A percentile compares a stretch with the other conserved stretches of the same genome.
Conservation (phyloP, 371 early-diverging fungal genomes). For the Funneliformis caledonium region DNA sequence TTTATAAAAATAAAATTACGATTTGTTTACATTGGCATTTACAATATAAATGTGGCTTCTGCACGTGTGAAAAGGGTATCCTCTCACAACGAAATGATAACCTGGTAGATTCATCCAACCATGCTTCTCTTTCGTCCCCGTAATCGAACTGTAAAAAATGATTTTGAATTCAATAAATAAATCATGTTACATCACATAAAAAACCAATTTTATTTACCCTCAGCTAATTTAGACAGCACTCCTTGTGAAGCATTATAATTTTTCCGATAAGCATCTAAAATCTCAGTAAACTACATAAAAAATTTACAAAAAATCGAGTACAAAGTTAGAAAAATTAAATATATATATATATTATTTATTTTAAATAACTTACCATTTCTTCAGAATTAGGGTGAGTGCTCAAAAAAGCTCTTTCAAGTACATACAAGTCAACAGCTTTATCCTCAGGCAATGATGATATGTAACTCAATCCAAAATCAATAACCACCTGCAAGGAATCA, state of each 20-base stretch:
- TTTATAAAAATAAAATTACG: too few relatives aligned
- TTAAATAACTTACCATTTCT: conserved; percentile 57
- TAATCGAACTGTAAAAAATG: conserved; percentile 68
- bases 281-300: conserved; percentile 66
- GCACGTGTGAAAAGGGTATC: background rate
- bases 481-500: conserved; percentile 62
- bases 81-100: too few relatives aligned
- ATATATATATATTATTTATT: background rate
- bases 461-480: conserved; percentile 98
- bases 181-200: too few relatives aligned
- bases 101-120: conserved; percentile 64
- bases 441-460: conserved; percentile 91
- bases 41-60: too few relatives aligned
- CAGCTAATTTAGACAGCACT: conserved; percentile 77
- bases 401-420: conserved; percentile 92
- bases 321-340: too few relatives aligned
- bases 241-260: conserved; percentile 57
- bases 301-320: too few relatives aligned
- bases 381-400: conserved; percentile 90
- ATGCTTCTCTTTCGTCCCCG: conserved; percentile 92
- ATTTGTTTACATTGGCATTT: too few relatives aligned
- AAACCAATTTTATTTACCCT: conserved; percentile 61
- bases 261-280: conserved; percentile 70
- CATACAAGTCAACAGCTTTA: conserved; percentile 99
- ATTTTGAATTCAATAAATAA: background rate